Conservation (phyloP, 805 yeast genomes). For the Ogataea ganodermae region DNA sequence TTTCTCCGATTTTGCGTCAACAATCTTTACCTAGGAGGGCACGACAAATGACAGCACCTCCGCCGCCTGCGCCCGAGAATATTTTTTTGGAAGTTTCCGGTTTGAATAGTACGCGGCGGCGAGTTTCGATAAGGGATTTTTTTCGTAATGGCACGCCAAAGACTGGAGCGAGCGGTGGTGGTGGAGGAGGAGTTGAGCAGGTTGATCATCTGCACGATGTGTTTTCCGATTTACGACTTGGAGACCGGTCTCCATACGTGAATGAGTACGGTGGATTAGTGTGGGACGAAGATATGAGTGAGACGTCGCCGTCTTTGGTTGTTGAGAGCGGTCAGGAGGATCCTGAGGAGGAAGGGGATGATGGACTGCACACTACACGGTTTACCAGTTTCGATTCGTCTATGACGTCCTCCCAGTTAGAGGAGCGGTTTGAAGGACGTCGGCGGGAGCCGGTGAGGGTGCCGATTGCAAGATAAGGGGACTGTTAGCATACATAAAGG, state of each 20-base stretch:
- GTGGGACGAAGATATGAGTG: neutral
- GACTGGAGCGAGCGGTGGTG: neutral
- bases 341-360: neutral
- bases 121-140: constrained; percentile 13
- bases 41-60: neutral
- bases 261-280: neutral
- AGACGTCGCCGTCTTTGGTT: constrained; percentile 5
- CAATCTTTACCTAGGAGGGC: neutral
- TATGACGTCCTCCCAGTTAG: constrained; percentile 2
- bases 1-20: neutral
- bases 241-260: neutral
- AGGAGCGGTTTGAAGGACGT: constrained; percentile 2
- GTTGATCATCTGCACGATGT: neutral
- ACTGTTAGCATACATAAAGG: neutral
- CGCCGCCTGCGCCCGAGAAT: constrained; percentile 1
- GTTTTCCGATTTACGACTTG: neutral
- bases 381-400: constrained; percentile 5
- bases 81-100: constrained; percentile 7
- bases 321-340: constrained; percentile 3
- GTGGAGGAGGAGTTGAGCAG: neutral
- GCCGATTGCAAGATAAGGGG: neutral
- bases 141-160: constrained; percentile 1
- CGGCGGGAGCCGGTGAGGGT: neutral
- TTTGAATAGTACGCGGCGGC: constrained; percentile 5
- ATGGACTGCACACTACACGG: neutral